These are phyloP conservation scores for Bipolaris sorokiniana DNA, from an alignment of 2,329 filamentous ascomycete species.

Conservation along the genomic window DNA sequence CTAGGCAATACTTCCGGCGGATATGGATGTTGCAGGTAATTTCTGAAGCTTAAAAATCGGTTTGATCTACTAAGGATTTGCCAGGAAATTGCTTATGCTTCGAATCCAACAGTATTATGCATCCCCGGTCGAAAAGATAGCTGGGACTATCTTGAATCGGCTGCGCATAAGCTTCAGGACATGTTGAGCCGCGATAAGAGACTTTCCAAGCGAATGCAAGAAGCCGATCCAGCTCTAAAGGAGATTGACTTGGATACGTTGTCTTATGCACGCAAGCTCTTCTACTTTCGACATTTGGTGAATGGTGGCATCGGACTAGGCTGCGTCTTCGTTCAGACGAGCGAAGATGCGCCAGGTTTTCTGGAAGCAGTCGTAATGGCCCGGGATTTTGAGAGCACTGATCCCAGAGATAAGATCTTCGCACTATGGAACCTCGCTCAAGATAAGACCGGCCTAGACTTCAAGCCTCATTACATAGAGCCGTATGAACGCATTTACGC, in stretches of 20 bases:
- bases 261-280: not conserved
- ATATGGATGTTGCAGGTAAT: not conserved
- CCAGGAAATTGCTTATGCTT: conserved; percentile 1
- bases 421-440: not conserved
- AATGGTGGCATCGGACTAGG: not conserved
- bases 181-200: not conserved
- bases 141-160: not conserved
- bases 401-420: conserved; percentile 1
- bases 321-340: not conserved
- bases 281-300: not conserved
- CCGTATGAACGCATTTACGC: not conserved
- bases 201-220: not conserved
- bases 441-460: not conserved
- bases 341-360: not conserved
- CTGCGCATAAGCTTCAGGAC: conserved; percentile 1
- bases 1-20: not conserved
- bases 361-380: not conserved
- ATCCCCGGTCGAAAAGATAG: not conserved
- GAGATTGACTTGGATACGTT: not conserved
- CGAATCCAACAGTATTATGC: not conserved
- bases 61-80: not conserved
- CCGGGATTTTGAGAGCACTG: not conserved
- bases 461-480: not conserved
- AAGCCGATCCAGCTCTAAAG: not conserved
- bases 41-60: not conserved